Evolutionary conservation across 2,329 filamentous ascomycete species (phyloP), one percentile per base, ranked within the genome.

Genomic region (Ilyonectria mors-panacis): DNA sequence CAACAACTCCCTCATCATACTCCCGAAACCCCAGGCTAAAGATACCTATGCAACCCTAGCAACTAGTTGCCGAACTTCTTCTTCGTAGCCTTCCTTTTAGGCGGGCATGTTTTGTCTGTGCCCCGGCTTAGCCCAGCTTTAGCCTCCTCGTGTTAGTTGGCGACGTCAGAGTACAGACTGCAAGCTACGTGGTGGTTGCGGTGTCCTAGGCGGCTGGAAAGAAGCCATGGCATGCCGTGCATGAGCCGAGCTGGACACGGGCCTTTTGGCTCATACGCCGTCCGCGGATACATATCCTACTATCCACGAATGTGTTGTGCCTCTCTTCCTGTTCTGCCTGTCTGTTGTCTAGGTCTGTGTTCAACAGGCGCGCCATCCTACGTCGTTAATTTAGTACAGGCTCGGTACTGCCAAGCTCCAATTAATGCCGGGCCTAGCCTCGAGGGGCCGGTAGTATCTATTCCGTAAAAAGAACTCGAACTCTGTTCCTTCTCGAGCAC

Each of bases 1-100:
- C 30, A 62, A 59, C 30, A 59, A 59, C 51, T 62, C 50, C 4
- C 26, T 26, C 26, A 37, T 39, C 39, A 47, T 15, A 5, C 37
- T 39, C 12, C 13, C 37, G 26, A 26, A 39, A 30, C 30, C 30
- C 47, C 19, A n/a, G 44, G 51, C 59, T 62, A 62, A 48, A 21
- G 26, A 26, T 26, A 19, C 30, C 10, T 39, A 56, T 56, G 59
- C 51, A 62, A n/a, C 59, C 50, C 37, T 39, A 62, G 42, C 51
- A 39, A 23, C 42, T 62, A 62, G 59, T 50, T 62, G 51, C 59
- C 59, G 59, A 28, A 37, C 30, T 39, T 48, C 19, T 23, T 55
- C 15, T 42, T n/a, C 15, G 37, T 54, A 54, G 30, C 19, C 37
- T 39, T 15, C 26, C 26, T 26, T 26, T 26, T 26, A 26, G 26